Evolutionary conservation across 352 stramenopile genomes (phyloP).

Genomic region (Pythium scleroteichum): DNA sequence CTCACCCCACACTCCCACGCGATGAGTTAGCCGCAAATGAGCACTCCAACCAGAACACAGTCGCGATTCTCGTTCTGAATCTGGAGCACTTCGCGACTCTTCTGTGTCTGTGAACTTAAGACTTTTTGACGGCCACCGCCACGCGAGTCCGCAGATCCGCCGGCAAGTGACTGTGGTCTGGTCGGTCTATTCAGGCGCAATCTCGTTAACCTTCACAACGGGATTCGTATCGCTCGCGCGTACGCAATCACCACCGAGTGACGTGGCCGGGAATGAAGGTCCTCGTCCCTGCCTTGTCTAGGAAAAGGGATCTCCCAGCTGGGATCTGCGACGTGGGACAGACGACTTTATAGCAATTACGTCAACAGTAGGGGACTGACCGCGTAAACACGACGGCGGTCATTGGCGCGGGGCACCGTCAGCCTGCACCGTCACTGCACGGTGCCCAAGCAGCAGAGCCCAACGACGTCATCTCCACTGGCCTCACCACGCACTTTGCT

Average conservation of each 20-base stretch:
- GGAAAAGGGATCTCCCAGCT: slow-evolving; percentile 8
- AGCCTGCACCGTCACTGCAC: background rate
- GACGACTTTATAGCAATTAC: slow-evolving; percentile 6
- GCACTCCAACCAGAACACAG: no score
- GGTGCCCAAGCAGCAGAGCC: background rate
- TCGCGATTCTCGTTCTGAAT: no score
- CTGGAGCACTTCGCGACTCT: no score
- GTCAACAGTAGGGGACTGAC: background rate
- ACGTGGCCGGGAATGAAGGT: background rate
- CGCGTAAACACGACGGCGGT: slow-evolving; percentile 10
- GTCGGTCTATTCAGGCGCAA: no score
- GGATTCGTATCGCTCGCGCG: background rate
- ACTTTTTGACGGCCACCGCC: no score
- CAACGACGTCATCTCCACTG: background rate
- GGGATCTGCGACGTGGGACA: slow-evolving; percentile 9
- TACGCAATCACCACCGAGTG: background rate
- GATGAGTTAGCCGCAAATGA: background rate
- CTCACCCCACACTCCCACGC: no score
- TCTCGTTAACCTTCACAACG: no score
- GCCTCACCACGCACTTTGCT: no score
- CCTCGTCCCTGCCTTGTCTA: background rate
- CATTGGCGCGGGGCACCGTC: background rate
- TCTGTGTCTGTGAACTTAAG: no score
- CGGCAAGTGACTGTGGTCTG: no score
- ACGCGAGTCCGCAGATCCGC: no score